Evolutionary conservation across 2,329 filamentous ascomycete genomes (phyloP).

Genomic region (Fusarium transvaalense): DNA sequence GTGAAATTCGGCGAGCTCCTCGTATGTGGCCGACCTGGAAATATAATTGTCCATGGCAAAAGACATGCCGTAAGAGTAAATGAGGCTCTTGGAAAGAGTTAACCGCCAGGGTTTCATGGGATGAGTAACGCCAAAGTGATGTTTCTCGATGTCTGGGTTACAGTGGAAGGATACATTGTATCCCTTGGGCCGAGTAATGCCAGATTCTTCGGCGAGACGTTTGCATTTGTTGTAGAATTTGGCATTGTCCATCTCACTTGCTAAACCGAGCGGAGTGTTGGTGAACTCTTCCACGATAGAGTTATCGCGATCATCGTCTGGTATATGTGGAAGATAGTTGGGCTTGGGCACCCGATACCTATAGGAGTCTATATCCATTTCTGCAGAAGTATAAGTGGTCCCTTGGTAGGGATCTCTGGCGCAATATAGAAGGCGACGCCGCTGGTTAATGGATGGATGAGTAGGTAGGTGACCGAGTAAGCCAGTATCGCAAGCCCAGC

Average conservation of each 20-base stretch:
- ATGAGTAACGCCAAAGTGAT: slow-evolving; percentile 96
- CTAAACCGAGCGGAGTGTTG: slow-evolving; percentile 61
- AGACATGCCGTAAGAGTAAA: slow-evolving; percentile 95
- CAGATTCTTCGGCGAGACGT: slow-evolving; percentile 69
- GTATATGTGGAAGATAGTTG: slow-evolving; percentile 70
- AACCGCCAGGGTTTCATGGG: slow-evolving; percentile 99
- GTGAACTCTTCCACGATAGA: slow-evolving; percentile 65
- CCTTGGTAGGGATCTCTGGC: slow-evolving; percentile 2
- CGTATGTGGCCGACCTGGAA: slow-evolving; percentile 83
- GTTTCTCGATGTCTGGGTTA: slow-evolving; percentile 93
- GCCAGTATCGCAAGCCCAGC: slow-evolving; percentile 5
- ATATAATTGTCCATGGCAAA: slow-evolving; percentile 97
- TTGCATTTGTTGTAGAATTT: slow-evolving; percentile 70
- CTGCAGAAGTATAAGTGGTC: slow-evolving; percentile 17
- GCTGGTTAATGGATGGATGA: slow-evolving; percentile 7
- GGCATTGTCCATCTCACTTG: slow-evolving; percentile 67
- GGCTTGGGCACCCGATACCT: slow-evolving; percentile 67
- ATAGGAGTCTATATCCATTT: slow-evolving; percentile 61
- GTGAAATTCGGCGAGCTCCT: slow-evolving; percentile 90
- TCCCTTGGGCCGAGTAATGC: slow-evolving; percentile 83
- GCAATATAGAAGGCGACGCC: slow-evolving; percentile 8
- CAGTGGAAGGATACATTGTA: slow-evolving; percentile 96
- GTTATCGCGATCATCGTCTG: slow-evolving; percentile 64
- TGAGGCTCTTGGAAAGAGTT: slow-evolving; percentile 93
- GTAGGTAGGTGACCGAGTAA: slow-evolving; percentile 20